phyloP scores from a whole-genome alignment of 2,329 filamentous ascomycete species.

The Aspergillus terreus region DNA sequence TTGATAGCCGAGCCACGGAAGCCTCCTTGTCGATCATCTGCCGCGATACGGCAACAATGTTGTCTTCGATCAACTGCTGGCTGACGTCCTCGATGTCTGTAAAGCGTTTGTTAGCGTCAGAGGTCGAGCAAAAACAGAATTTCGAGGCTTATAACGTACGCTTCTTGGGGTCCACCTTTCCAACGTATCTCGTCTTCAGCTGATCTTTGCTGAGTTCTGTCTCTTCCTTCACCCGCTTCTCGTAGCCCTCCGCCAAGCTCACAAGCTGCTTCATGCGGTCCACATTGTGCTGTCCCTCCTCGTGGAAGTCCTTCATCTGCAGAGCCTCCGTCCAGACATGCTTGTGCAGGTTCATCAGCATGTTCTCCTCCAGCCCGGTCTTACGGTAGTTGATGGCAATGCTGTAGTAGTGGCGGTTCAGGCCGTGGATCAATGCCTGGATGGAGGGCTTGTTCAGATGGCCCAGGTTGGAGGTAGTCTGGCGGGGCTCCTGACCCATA shows the following conservation, averaged over 20 bases:
- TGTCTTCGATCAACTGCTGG: slow-evolving; percentile 96
- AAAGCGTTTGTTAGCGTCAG: slow-evolving; percentile 18
- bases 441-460: slow-evolving; percentile 99
- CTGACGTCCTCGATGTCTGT: slow-evolving; percentile 87
- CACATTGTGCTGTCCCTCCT: slow-evolving; percentile 79
- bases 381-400: slow-evolving; percentile 98
- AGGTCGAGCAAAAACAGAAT: background rate
- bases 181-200: slow-evolving; percentile 96
- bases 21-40: slow-evolving; percentile 99
- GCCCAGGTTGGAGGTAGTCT: slow-evolving; percentile 95
- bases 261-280: slow-evolving; percentile 86
- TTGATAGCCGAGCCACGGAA: slow-evolving; percentile 69
- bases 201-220: slow-evolving; percentile 96
- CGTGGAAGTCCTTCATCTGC: slow-evolving; percentile 92
- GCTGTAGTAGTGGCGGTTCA: slow-evolving; percentile 98
- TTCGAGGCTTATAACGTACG: slow-evolving; percentile 46
- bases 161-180: slow-evolving; percentile 99
- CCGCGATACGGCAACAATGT: slow-evolving; percentile 95
- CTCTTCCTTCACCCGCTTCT: slow-evolving; percentile 98
- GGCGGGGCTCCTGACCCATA: slow-evolving; percentile 94
- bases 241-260: slow-evolving; percentile 86
- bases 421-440: slow-evolving; percentile 93
- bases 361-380: slow-evolving; percentile 96
- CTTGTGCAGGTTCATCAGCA: slow-evolving; percentile 99
- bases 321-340: slow-evolving; percentile 98